Evolutionary conservation across 2,329 filamentous ascomycete genomes (phyloP), one percentile per base, ranked within the genome.

Genomic region (Setomelanomma holmii): DNA sequence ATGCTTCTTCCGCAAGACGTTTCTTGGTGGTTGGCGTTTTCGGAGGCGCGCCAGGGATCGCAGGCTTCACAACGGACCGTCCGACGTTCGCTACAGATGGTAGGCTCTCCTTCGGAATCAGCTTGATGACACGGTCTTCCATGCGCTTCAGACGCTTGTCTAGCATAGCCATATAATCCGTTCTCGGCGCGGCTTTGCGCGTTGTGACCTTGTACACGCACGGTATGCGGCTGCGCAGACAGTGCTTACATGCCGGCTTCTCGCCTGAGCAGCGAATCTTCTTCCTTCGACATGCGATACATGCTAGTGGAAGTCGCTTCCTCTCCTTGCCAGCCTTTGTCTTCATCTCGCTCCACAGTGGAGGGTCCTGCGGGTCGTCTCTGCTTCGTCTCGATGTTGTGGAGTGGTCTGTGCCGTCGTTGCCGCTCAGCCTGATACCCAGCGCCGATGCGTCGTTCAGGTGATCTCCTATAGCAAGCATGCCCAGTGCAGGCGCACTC

Each of bases 141-240:
- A 98, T 98, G 51, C 93, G 84, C 79, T 96, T 97, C 61, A 98
- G 76, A 46, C 95, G 85, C 77, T 96, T 97, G 77, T 98, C 95
- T 65, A 98, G 79, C 92, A 98, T 98, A 36, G 93, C 92, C 95
- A 98, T 98, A 75, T 98, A 98, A 75, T 98, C 95, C 16, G 95
- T 98, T 45, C 95, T 84, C 2, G 95, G 95, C 3, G 93, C 92
- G 1, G 93, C 92, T 75, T 98, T 98, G 54, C 95, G 84, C 4
- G 93, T 92, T 0, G 93, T 98, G 53, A 96, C 91, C 71, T 98
- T 98, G 82, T 98, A 99, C 4, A 98, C 93, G 72, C 95, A 99
- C 1, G 93, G 93, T 63, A 96, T 96, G 38, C 93, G 86, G 45
- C 93, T 96, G 50, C 93, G 86, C 53, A 96, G 82, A 71, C 95